Base-by-base conservation (phyloP, 495 filamentous ascomycete genomes). In the Hypomontagnella submonticulosa region DNA sequence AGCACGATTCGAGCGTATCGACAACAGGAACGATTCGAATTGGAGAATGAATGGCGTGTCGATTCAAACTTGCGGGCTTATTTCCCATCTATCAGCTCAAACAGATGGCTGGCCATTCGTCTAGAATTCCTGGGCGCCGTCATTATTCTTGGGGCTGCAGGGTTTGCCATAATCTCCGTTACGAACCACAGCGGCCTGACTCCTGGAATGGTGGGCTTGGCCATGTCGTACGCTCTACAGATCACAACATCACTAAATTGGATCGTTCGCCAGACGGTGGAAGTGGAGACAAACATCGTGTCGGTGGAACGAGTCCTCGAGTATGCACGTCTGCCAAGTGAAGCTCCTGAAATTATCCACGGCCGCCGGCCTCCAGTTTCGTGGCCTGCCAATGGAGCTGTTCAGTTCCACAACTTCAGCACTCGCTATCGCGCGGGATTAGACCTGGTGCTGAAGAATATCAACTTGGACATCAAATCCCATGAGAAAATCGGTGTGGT, bases 261-360 rank as follows among this genome's bases (percentile, higher is more conserved):
- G 95, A 97, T 99, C 70, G 96, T 99, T 43, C 90, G 96, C 53
- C 96, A 99, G 79, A 97, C 95, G 3, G 96, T 99, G 12, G 96
- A 99, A 77, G 96, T 98, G 30, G 96, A 99, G 82, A 98, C 95
- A 36, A 99, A 99, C 77, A 98, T 98, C 63, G 94, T 99, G 57
- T 97, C 96, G 9, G 96, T 99, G 53, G 96, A 99, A 84, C 89
- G 96, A 61, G 92, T 98, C 40, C 88, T 98, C 58, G 96, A 99
- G 78, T 99, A 99, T 76, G 91, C 95, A 56, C 85, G 85, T 63
- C 85, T 98, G 63, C 95, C 95, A 27, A 95, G 91, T 76, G 96
- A 99, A 79, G 95, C 96, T 46, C 92, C 93, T 18, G 96, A 99
- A 69, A 90, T 97, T 59, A 90, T 99, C 60, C 90, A 90, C 62